Conservation (phyloP, 2,329 filamentous ascomycete species). For the Cladophialophora exuberans region DNA sequence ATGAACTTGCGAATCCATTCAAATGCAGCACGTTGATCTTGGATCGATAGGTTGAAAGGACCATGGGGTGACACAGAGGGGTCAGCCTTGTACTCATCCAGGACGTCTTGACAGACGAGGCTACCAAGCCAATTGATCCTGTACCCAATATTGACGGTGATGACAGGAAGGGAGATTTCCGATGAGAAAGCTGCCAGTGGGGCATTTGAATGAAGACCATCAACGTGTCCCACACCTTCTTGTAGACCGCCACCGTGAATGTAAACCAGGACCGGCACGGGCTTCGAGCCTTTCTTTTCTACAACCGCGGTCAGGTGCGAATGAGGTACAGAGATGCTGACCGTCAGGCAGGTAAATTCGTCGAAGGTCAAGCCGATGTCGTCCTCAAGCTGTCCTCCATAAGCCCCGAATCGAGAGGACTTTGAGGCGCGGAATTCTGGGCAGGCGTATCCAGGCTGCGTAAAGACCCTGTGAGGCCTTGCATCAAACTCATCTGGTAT, state of each 20-base stretch:
- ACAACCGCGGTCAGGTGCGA: neutral
- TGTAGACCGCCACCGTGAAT: slow-evolving; percentile 24
- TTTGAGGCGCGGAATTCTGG: slow-evolving; percentile 16
- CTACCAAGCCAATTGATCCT: slow-evolving; percentile 41
- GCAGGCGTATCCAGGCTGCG: slow-evolving; percentile 19
- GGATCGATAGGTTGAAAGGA: slow-evolving; percentile 48
- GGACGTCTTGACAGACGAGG: slow-evolving; percentile 31
- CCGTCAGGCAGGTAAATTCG: slow-evolving; percentile 17
- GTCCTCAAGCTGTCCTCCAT: slow-evolving; percentile 17
- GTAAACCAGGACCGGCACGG: slow-evolving; percentile 23
- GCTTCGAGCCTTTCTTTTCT: neutral
- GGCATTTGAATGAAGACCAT: slow-evolving; percentile 21
- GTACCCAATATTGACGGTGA: slow-evolving; percentile 40
- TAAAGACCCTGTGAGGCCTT: slow-evolving; percentile 18
- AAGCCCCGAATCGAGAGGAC: slow-evolving; percentile 7
- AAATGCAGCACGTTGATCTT: slow-evolving; percentile 45
- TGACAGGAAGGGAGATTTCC: slow-evolving; percentile 10
- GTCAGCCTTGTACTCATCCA: slow-evolving; percentile 19
- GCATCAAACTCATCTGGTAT: slow-evolving; percentile 19
- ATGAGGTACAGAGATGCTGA: slow-evolving; percentile 21
- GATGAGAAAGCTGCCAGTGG: slow-evolving; percentile 16
- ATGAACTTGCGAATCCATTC: slow-evolving; percentile 47
- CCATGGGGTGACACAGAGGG: slow-evolving; percentile 6
- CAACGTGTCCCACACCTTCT: slow-evolving; percentile 27
- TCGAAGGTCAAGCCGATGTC: slow-evolving; percentile 6